Evolutionary conservation across 768 basidiomycete species (phyloP), one percentile per base, ranked within the genome.

Genomic region (Mrakia frigida): DNA sequence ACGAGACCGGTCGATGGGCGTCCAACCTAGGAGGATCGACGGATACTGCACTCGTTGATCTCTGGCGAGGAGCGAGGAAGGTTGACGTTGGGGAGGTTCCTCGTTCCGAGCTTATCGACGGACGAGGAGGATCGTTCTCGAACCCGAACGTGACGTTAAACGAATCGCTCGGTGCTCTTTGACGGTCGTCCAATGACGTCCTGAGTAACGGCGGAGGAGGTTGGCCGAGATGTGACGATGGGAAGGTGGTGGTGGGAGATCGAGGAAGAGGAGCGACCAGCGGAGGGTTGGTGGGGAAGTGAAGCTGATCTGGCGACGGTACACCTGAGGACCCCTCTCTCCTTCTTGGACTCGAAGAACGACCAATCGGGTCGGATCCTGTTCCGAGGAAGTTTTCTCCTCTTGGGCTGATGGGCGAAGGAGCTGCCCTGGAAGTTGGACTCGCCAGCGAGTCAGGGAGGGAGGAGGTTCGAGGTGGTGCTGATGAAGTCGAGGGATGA

Each of bases 1-100:
- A 65, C 11, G 77, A 78, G 2, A 78, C 67, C n/a, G 77, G 77
- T 35, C 77, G 50, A 37, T 69, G 77, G 14, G 77, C 73, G 18
- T 74, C 77, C 31, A 78, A 69, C 18, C 73, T 60, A 21, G 77
- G 77, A 3, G 77, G 72, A 28, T 78, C 68, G 28, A 25, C 28
- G 14, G 67, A 59, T 11, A 78, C 65, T n/a, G 73, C 56, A 16
- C 71, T 73, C 31, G 46, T 69, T 0, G 75, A 63, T 25, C 77
- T 52, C n/a, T 74, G 56, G 0, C 73, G 77, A 25, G 72, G 77
- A 50, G 68, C n/a, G 21, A 68, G 46, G 21, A 53, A 59, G 2
- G 70, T 39, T n/a, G 53, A 43, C 39, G 70, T 73, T 3, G 70
- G 76, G 14, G 33, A 73, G 6, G 61, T 77, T 14, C 53, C 71